A percentile compares a stretch with the other conserved stretches of the same genome.
Evolutionary conservation across 2,329 filamentous ascomycete species (phyloP).

Genomic region (Rugonectria rugulosa): DNA sequence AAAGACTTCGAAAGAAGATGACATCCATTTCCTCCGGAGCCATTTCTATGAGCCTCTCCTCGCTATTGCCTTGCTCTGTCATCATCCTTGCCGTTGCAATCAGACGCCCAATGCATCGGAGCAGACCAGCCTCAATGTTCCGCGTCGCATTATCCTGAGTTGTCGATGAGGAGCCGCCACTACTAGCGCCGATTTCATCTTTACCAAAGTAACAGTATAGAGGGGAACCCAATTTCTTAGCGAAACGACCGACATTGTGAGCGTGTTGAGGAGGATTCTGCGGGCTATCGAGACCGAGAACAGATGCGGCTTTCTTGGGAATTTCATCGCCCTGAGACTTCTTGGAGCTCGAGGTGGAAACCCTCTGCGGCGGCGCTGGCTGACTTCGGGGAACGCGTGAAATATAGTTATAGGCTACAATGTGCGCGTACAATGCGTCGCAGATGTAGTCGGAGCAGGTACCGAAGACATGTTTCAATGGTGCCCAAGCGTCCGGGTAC

Average conservation of each 20-base stretch:
- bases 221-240: constrained; percentile 38
- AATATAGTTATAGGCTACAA: constrained; percentile 67
- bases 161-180: constrained; percentile 19
- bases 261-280: constrained; percentile 26
- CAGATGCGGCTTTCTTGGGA: constrained; percentile 60
- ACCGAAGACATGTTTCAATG: constrained; percentile 61
- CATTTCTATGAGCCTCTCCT: constrained; percentile 42
- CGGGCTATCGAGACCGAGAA: constrained; percentile 55
- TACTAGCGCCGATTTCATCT: constrained; percentile 35
- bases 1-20: constrained; percentile 50
- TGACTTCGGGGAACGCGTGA: constrained; percentile 41
- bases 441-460: constrained; percentile 62
- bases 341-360: constrained; percentile 24
- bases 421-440: constrained; percentile 66
- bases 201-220: constrained; percentile 37
- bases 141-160: constrained; percentile 47
- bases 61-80: constrained; percentile 38
- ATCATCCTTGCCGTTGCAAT: constrained; percentile 56
- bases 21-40: constrained; percentile 45
- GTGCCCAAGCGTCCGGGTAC: constrained; percentile 48
- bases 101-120: constrained; percentile 58
- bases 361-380: constrained; percentile 23
- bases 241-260: constrained; percentile 29
- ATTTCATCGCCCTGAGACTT: constrained; percentile 46
- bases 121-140: constrained; percentile 58